phyloP scores from a whole-genome alignment of 768 basidiomycete genomes.

The Rhodocollybia butyracea region DNA sequence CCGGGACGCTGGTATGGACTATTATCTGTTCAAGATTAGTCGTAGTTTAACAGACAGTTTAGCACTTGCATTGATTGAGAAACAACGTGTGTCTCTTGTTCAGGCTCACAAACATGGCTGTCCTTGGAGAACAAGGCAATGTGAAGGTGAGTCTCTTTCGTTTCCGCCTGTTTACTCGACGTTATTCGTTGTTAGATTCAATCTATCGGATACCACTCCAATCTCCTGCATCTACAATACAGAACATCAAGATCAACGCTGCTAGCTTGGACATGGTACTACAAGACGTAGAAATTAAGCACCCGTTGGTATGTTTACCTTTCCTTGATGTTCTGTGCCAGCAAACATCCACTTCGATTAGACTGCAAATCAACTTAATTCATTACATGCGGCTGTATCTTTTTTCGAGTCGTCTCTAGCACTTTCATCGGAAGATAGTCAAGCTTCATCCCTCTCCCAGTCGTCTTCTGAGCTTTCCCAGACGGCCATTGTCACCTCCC shows the following conservation, averaged over 20 bases:
- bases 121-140: conserved; percentile 81
- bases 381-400: conserved; percentile 45
- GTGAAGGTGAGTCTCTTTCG: conserved; percentile 50
- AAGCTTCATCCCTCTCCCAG: neutral
- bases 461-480: conserved; percentile 27
- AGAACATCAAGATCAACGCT: conserved; percentile 57
- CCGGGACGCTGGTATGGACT: conserved; percentile 70
- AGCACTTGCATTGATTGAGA: conserved; percentile 73
- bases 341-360: conserved; percentile 23
- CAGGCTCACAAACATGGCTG: conserved; percentile 77
- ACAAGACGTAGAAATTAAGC: conserved; percentile 55
- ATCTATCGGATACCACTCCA: conserved; percentile 76
- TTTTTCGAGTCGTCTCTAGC: conserved; percentile 19
- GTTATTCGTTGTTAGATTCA: conserved; percentile 36
- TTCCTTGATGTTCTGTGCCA: neutral
- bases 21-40: neutral
- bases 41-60: conserved; percentile 15
- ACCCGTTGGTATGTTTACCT: conserved; percentile 64
- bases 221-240: conserved; percentile 59
- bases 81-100: conserved; percentile 63
- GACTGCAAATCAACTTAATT: conserved; percentile 56
- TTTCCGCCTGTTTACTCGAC: neutral
- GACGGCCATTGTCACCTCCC: conserved; percentile 39
- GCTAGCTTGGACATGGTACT: conserved; percentile 48
- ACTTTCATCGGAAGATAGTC: conserved; percentile 11